These are phyloP conservation scores for Mrakia frigida DNA, from an alignment of 768 basidiomycete genomes.

Conservation along the genomic window DNA sequence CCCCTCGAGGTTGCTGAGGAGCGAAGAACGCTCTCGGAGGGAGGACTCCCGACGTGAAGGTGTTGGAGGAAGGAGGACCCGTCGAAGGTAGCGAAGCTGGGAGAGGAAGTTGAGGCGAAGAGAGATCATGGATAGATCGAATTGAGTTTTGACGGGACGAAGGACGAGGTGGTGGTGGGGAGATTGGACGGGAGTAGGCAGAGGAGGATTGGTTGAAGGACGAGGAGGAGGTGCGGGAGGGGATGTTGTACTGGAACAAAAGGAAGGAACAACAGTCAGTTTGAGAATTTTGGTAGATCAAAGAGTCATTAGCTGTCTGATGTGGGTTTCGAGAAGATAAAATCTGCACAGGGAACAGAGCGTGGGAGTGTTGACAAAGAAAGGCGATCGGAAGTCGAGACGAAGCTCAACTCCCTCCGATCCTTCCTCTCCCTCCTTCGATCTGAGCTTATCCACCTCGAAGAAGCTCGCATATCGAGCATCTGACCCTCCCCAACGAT, in stretches of 20 bases:
- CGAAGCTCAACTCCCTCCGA: too few relatives aligned
- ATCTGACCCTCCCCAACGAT: too few relatives aligned
- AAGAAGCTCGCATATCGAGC: too few relatives aligned
- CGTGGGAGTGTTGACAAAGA: too few relatives aligned
- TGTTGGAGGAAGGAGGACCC: neutral
- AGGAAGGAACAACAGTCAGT: neutral
- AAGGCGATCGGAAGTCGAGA: too few relatives aligned
- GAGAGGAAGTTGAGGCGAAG: neutral
- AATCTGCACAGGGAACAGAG: too few relatives aligned
- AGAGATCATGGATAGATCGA: constrained; percentile 4
- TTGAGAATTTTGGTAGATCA: too few relatives aligned
- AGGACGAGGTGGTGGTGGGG: neutral
- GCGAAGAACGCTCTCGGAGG: constrained; percentile 29
- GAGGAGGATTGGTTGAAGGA: constrained; percentile 14
- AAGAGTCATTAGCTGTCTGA: too few relatives aligned
- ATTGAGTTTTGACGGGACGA: constrained; percentile 12
- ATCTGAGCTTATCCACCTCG: too few relatives aligned
- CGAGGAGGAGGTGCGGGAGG: neutral
- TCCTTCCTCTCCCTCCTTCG: too few relatives aligned
- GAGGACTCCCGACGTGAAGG: constrained; percentile 27
- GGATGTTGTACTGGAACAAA: constrained; percentile 19
- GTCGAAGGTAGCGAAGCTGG: neutral
- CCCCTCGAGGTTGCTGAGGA: constrained; percentile 23
- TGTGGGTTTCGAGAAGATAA: too few relatives aligned
- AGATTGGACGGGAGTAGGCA: constrained; percentile 1